Evolutionary conservation across 2,329 filamentous ascomycete species (phyloP).

Genomic region (Arthrocladium fulminans): DNA sequence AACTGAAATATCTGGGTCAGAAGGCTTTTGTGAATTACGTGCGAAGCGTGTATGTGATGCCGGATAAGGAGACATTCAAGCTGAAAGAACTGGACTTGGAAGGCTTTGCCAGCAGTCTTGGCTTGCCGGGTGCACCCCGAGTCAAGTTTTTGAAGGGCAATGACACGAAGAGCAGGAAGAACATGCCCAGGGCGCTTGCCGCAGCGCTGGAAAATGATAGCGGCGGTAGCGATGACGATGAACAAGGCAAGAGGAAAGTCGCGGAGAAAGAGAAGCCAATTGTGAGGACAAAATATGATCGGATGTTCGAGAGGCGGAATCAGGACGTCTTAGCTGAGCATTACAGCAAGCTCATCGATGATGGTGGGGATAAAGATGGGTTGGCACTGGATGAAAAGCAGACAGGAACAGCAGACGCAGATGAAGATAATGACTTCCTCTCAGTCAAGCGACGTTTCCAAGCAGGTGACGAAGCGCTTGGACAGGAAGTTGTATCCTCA

Average conservation of each 20-base stretch:
- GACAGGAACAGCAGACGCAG: conserved; percentile 40
- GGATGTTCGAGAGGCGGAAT: conserved; percentile 95
- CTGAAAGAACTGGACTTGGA: conserved; percentile 76
- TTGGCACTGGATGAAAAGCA: conserved; percentile 16
- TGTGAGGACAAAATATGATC: conserved; percentile 89
- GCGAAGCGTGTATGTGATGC: conserved; percentile 75
- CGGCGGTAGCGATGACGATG: conserved; percentile 39
- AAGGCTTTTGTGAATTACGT: conserved; percentile 92
- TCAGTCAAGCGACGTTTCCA: conserved; percentile 80
- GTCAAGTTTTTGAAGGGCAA: conserved; percentile 87
- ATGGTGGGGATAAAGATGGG: conserved; percentile 41
- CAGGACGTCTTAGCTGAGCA: conserved; percentile 92
- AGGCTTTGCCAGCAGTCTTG: conserved; percentile 73
- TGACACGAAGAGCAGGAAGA: conserved; percentile 78
- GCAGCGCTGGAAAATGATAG: conserved; percentile 52
- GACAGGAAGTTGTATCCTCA: conserved; percentile 24
- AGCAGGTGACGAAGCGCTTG: conserved; percentile 53
- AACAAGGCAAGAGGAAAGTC: conserved; percentile 38
- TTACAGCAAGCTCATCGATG: conserved; percentile 74
- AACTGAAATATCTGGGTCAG: conserved; percentile 88
- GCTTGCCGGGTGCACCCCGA: conserved; percentile 80
- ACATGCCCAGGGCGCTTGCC: conserved; percentile 62
- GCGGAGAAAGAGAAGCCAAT: conserved; percentile 56
- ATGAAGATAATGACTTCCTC: conserved; percentile 73
- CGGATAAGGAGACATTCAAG: conserved; percentile 85